Base-by-base conservation (phyloP, 179 eudicot species). In the Beta corolliflora region DNA sequence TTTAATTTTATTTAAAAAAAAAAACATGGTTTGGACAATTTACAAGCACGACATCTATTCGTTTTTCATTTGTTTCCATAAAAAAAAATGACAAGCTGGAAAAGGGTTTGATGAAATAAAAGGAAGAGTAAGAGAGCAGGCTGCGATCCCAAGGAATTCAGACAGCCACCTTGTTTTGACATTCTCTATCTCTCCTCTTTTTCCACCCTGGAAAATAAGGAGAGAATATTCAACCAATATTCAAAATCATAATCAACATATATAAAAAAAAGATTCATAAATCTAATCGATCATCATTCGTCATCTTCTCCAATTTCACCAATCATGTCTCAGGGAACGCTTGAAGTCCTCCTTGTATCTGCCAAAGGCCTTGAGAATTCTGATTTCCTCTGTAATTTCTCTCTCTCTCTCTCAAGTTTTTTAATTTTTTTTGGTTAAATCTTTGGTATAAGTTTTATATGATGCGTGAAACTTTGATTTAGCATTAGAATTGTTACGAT, bases 301-400 rank as follows among this genome's bases (percentile, higher is more conserved):
- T 31, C 52, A 60, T 52, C 5, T 15, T 69, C 52, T 29, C 50
- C 45, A 50, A 73, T 63, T 75, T 16, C 68, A 82, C 52, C 80
- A 77, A 84, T 75, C 16, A 91, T 91, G 96, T 79, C 87, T 60
- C 75, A 56, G 6, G 96, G 96, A 86, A 89, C 85, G 85, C 92
- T 92, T 77, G 92, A 91, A 81, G 93, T 92, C 81, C 86, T 87
- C 75, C 93, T 92, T 70, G 84, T 91, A 44, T 69, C 85, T 60
- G 97, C 97, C 77, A 90, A 89, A 84, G 97, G 93, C 88, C 91
- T 92, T 58, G 91, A 90, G 12, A 77, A 88, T 83, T 66, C 90
- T 29, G 94, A 91, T 85, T 88, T 88, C 73, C 81, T 92, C 77
- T 81, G 97, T 92, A 89, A 55, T 60, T 80, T 73, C 11, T 77